Evolutionary conservation across 2,329 filamentous ascomycete species (phyloP).

Genomic region (Colletotrichum sansevieriae): DNA sequence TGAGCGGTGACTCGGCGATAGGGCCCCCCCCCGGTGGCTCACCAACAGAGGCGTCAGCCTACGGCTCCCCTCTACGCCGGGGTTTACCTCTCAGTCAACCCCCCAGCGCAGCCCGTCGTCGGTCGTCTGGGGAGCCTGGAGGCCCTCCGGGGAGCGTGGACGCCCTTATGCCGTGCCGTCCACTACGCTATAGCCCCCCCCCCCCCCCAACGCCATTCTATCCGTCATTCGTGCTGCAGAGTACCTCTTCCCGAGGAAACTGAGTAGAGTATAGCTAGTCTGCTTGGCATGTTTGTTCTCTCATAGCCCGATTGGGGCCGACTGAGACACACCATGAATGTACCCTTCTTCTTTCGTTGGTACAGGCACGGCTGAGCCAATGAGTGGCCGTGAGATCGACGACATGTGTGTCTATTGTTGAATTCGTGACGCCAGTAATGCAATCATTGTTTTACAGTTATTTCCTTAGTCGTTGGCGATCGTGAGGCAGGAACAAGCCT

Average conservation of each 20-base stretch:
- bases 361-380: slow-evolving; percentile 18
- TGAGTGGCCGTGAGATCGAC: slow-evolving; percentile 26
- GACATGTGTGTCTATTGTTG: slow-evolving; percentile 5
- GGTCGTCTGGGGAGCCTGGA: too few relatives aligned
- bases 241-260: not conserved
- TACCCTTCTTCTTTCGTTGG: too few relatives aligned
- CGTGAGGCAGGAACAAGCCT: not conserved
- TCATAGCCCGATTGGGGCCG: not conserved
- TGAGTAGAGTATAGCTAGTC: slow-evolving; percentile 3
- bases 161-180: too few relatives aligned
- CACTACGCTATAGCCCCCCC: too few relatives aligned
- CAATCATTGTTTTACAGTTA: not conserved
- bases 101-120: too few relatives aligned
- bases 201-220: slow-evolving; percentile 10
- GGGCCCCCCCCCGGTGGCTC: too few relatives aligned
- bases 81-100: too few relatives aligned
- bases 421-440: slow-evolving; percentile 26
- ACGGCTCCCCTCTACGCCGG: too few relatives aligned
- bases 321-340: not conserved
- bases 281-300: not conserved
- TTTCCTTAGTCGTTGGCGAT: not conserved
- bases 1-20: too few relatives aligned
- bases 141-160: too few relatives aligned
- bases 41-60: too few relatives aligned
- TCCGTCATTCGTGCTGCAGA: slow-evolving; percentile 12